These are phyloP conservation scores for Ogataea corticis DNA, from an alignment of 805 yeast genomes.

Conservation along the genomic window DNA sequence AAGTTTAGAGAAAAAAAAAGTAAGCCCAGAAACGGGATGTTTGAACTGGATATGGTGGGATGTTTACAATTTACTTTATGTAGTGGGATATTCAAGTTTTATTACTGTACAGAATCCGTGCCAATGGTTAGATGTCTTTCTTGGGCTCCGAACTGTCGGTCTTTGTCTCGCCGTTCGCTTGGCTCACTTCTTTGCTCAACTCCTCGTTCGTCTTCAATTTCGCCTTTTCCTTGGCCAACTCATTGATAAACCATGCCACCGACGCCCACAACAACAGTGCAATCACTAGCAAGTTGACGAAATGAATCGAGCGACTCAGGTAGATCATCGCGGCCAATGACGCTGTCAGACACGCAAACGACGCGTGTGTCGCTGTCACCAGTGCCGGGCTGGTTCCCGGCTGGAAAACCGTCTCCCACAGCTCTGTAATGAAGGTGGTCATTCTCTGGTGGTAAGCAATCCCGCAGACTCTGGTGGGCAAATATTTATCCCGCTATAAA, in stretches of 20 bases:
- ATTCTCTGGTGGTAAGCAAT: neutral
- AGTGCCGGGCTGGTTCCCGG: slow-evolving; percentile 94
- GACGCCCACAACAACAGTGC: slow-evolving; percentile 66
- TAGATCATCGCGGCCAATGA: slow-evolving; percentile 60
- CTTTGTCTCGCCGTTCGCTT: neutral
- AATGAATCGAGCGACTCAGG: slow-evolving; percentile 67
- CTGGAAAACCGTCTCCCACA: slow-evolving; percentile 89
- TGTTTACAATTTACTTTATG: too few species aligned
- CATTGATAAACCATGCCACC: slow-evolving; percentile 85
- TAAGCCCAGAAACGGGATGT: neutral
- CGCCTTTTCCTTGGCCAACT: slow-evolving; percentile 49
- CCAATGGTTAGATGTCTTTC: neutral
- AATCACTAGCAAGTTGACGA: slow-evolving; percentile 46
- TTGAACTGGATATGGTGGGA: too few species aligned
- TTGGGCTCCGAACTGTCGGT: too few species aligned
- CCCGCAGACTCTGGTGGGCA: neutral
- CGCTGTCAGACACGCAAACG: slow-evolving; percentile 65
- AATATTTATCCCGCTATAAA: neutral
- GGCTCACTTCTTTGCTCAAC: slow-evolving; percentile 15
- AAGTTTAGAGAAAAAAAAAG: neutral
- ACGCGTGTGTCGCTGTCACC: slow-evolving; percentile 82
- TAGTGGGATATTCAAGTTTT: too few species aligned
- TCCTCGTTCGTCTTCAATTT: slow-evolving; percentile 44
- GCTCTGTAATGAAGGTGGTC: slow-evolving; percentile 54
- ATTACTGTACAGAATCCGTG: too few species aligned